Percentiles rank a stretch among this genome's conserved stretches.
phyloP scores from a whole-genome alignment of 163 green algal genomes.

The Scenedesmus sp. region DNA sequence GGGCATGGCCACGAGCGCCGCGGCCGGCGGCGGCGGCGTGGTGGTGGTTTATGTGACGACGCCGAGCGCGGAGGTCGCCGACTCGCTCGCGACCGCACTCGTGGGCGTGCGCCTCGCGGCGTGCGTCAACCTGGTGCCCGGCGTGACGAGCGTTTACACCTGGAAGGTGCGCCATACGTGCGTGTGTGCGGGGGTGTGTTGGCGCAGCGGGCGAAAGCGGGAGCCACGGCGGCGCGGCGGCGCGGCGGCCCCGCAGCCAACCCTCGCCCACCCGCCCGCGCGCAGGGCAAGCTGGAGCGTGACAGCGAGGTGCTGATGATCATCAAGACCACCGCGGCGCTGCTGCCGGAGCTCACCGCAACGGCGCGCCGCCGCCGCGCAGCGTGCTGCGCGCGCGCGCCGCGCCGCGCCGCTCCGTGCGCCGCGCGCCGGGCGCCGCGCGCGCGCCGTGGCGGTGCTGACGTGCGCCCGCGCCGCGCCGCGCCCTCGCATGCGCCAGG shows the following conservation, averaged over 20 bases:
- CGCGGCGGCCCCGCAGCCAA: too few relatives aligned
- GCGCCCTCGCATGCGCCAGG: too few relatives aligned
- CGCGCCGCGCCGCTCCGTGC: too few relatives aligned
- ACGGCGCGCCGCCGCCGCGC: slow-evolving; percentile 10
- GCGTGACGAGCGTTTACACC: slow-evolving; percentile 67
- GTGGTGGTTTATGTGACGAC: slow-evolving; percentile 40
- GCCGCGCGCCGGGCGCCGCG: neutral
- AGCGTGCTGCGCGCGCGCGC: neutral
- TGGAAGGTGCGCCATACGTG: slow-evolving; percentile 61
- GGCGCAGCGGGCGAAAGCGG: too few relatives aligned
- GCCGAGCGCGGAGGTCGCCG: slow-evolving; percentile 19
- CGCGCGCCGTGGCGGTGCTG: neutral
- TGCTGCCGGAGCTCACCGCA: slow-evolving; percentile 33
- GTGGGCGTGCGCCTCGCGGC: slow-evolving; percentile 65
- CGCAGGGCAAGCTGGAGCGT: slow-evolving; percentile 62
- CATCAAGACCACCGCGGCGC: slow-evolving; percentile 62
- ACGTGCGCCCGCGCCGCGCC: neutral
- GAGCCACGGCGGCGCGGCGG: too few relatives aligned
- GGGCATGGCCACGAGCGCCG: too few relatives aligned
- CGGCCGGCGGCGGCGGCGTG: neutral
- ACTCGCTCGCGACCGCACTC: slow-evolving; percentile 19
- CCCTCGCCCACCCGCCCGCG: too few relatives aligned
- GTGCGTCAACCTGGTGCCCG: slow-evolving; percentile 77
- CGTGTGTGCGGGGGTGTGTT: too few relatives aligned
- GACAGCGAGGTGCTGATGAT: slow-evolving; percentile 73